Base-by-base conservation (phyloP, 257 asterid genomes). In the Solanum raphanifolium region DNA sequence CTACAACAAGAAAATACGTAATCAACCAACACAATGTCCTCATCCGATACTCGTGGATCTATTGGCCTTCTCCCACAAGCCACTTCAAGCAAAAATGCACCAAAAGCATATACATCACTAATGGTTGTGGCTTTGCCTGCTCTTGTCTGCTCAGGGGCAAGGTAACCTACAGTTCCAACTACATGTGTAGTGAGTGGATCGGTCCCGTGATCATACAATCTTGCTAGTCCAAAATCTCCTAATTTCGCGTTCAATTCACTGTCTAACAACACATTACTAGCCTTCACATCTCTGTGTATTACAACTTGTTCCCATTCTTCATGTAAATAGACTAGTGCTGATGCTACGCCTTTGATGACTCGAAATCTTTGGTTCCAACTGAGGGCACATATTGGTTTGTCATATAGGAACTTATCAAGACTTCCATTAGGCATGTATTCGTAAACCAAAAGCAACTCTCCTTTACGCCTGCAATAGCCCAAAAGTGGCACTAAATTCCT, bases 301-400 rank as follows among this genome's bases (percentile, higher is more conserved):
- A 95, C 97, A 0, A 91, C 92, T 90, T 94, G 92, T 46, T 94
- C 98, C 95, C 96, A 95, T 74, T 89, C 95, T 83, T 94, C 95
- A 69, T 94, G 97, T 4, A 94, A 86, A 89, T 93, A 94, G 13
- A 91, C 86, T 1, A 94, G 84, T 11, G 92, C 98, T 35, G 68
- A 65, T 38, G 89, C 89, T 25, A 81, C 87, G 9, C 86, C 89
- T 65, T 87, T 81, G 35, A 87, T 87, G 27, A 87, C 73, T 25
- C 74, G 58, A 82, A 31, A 87, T 36, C 89, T 62, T 52, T 87
- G 86, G 32, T 65, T 31, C 83, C 89, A 87, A 15, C 36, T 65
- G 15, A 87, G 83, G 0, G 36, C 16, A 5, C 27, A 1, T 10
- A 12, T 65, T 62, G 82, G 69, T 29, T 87, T 8, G 66, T 78